Evolutionary conservation across 164 flowering plant genomes (phyloP).

Genomic region (Euptelea pleiosperma): DNA sequence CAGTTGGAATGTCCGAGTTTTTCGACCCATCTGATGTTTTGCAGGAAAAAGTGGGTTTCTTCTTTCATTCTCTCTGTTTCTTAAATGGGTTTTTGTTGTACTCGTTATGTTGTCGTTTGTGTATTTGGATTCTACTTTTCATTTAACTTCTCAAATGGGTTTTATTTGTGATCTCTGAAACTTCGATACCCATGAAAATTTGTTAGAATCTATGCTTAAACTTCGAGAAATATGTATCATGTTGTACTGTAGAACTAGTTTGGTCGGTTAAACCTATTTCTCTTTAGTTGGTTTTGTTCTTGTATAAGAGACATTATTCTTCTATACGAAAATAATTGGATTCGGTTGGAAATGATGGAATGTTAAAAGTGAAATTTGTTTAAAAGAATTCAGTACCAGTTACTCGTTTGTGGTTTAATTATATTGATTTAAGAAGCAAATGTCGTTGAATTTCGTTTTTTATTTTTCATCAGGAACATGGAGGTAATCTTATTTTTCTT

Average conservation of each 20-base stretch:
- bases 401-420: too few relatives aligned
- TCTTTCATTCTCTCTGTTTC: background rate
- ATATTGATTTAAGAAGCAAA: too few relatives aligned
- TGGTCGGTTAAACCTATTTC: background rate
- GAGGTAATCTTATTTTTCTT: too few relatives aligned
- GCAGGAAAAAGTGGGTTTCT: conserved; percentile 53
- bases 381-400: too few relatives aligned
- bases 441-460: too few relatives aligned
- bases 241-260: background rate
- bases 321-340: too few relatives aligned
- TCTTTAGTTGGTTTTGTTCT: background rate
- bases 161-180: conserved; percentile 8
- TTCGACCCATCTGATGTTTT: conserved; percentile 60
- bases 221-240: background rate
- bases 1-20: conserved; percentile 79
- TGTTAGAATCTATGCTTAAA: background rate
- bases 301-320: background rate
- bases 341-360: background rate
- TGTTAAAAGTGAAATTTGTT: too few relatives aligned
- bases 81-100: background rate
- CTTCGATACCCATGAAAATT: conserved; percentile 4
- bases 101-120: background rate
- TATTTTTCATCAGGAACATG: too few relatives aligned
- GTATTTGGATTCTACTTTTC: background rate
- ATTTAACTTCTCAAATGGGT: background rate